phyloP scores from a whole-genome alignment of 257 asterid species.

The Vinca minor region DNA sequence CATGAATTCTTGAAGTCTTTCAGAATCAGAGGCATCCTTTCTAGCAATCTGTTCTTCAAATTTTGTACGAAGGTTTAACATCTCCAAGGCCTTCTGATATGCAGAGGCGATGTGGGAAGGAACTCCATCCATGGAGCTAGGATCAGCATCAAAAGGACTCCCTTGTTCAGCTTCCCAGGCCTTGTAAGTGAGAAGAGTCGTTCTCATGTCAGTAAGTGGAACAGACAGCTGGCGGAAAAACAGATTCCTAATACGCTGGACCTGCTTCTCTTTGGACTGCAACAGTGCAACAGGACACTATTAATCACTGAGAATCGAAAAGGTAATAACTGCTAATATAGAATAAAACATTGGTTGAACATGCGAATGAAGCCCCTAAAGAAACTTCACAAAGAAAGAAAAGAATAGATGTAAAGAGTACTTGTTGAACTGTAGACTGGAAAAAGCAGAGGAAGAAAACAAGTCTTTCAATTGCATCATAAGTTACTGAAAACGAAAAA shows the following conservation, averaged over 20 bases:
- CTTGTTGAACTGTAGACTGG: background rate
- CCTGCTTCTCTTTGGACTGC: constrained; percentile 83
- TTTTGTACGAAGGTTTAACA: constrained; percentile 58
- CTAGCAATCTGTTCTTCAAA: constrained; percentile 62
- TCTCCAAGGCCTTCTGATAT: constrained; percentile 69
- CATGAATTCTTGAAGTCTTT: constrained; percentile 64
- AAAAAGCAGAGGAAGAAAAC: background rate
- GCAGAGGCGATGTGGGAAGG: constrained; percentile 56
- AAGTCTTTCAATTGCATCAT: background rate
- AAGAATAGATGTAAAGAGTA: background rate
- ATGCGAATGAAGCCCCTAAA: too few relatives aligned
- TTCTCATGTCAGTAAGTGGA: constrained; percentile 53
- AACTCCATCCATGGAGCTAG: constrained; percentile 49
- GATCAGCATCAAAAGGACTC: constrained; percentile 35
- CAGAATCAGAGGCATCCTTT: constrained; percentile 42
- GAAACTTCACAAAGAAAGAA: background rate
- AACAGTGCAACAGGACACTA: constrained; percentile 14
- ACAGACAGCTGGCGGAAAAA: constrained; percentile 88
- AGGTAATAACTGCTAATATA: background rate
- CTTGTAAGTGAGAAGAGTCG: constrained; percentile 58
- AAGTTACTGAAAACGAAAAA: background rate
- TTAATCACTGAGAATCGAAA: constrained; percentile 10
- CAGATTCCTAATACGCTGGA: constrained; percentile 59
- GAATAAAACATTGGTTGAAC: background rate
- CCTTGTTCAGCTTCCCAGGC: constrained; percentile 77